Base-by-base conservation (phyloP, 2,329 filamentous ascomycete genomes). In the Escovopsis sp. region DNA sequence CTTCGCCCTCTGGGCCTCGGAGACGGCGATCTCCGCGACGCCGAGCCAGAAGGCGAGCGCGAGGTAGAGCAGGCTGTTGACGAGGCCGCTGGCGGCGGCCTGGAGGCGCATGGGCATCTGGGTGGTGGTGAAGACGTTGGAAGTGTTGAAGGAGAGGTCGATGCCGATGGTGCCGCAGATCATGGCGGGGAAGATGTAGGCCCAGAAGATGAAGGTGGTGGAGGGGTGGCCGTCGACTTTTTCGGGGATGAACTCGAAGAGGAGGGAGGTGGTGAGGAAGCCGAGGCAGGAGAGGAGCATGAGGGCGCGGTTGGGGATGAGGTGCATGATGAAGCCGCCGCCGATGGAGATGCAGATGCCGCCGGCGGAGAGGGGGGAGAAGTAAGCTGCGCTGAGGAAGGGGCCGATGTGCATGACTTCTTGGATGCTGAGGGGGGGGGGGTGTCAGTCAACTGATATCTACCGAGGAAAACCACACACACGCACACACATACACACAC, bases 81-180 rank as follows among this genome's bases (percentile, higher is more conserved):
- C 75, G 31, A 86, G 53, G 0, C 74, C 79, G 1, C 80, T 79
- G 0, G 79, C 81, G 0, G 84, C 61, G 0, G 79, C 80, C 50
- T 88, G 82, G 34, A 74, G 65, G 11, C 69, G 65, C 4, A 63
- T 62, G 0, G 80, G 78, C 42, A 86, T 61, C 12, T 69, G 71
- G 0, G 79, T 85, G 0, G 79, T 85, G 51, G 85, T 79, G 55
- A 82, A 87, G 39, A 87, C 70, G 47, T 80, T 86, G 14, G 76
- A 71, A 1, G 86, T 69, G 48, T 79, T 84, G 57, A 78, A 86
- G 6, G 73, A 74, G 36, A 86, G 73, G 48, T 88, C 82, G 39
- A 86, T 74, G 14, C 77, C 79, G 25, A 86, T 62, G 0, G 81
- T 87, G 11, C 67, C 68, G 42, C 74, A 72, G 4, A 79, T 52